Percentiles rank a stretch among this genome's conserved stretches.
phyloP scores from a whole-genome alignment of 768 basidiomycete species.

The Podaxis pistillaris region DNA sequence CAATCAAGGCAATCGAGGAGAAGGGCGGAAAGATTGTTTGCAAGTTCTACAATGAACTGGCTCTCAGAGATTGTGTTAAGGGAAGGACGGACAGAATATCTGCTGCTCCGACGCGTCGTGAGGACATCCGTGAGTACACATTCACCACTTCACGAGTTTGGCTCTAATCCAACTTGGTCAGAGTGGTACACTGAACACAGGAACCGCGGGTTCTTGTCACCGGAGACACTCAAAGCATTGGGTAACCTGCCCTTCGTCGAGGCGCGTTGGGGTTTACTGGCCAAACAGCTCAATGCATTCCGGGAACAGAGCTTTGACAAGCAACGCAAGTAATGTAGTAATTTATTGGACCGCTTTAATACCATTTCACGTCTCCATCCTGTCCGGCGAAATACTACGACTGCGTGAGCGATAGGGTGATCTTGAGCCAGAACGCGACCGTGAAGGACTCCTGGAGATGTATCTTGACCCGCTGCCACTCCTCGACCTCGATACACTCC shows the following conservation, averaged over 20 bases:
- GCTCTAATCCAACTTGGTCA: constrained; percentile 25
- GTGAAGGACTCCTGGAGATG: constrained; percentile 64
- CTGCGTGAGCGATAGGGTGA: constrained; percentile 47
- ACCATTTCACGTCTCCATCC: constrained; percentile 40
- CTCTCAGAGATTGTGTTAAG: constrained; percentile 76
- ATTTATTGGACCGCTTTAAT: constrained; percentile 16
- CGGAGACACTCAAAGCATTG: constrained; percentile 51
- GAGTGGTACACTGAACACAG: constrained; percentile 77
- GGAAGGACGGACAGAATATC: constrained; percentile 65
- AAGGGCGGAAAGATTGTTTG: constrained; percentile 83
- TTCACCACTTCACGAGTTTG: constrained; percentile 2
- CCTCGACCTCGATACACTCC: constrained; percentile 24
- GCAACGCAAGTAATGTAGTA: constrained; percentile 33
- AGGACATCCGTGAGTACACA: constrained; percentile 70
- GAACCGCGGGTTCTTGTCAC: constrained; percentile 77
- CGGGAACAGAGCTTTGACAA: constrained; percentile 41
- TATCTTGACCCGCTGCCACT: constrained; percentile 46
- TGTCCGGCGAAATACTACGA: constrained; percentile 56
- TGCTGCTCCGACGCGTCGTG: constrained; percentile 83
- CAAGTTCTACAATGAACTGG: constrained; percentile 87
- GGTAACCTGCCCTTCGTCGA: constrained; percentile 56
- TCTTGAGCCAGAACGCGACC: constrained; percentile 44
- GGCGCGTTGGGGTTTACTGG: constrained; percentile 67
- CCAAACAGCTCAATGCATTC: constrained; percentile 60
- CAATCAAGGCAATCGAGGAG: constrained; percentile 81